These are phyloP conservation scores for Clonostachys rosea DNA, from an alignment of 2,329 filamentous ascomycete species.

Conservation along the genomic window DNA sequence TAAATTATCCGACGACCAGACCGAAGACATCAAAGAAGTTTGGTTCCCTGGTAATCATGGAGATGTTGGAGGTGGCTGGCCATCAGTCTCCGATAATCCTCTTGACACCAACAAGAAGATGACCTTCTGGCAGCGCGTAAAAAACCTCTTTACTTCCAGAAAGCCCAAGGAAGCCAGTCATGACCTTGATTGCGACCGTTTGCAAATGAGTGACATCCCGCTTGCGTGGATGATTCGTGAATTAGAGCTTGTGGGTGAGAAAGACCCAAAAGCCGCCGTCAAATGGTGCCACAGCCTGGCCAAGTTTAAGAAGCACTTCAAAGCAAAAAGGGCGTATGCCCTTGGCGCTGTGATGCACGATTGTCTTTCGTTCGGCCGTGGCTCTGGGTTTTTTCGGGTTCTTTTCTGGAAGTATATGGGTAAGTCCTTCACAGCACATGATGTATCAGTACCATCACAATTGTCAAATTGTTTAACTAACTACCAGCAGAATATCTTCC, in stretches of 20 bases:
- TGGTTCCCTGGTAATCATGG: conserved; percentile 52
- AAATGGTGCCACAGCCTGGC: conserved; percentile 24
- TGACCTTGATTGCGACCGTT: conserved; percentile 21
- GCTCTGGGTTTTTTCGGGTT: conserved; percentile 29
- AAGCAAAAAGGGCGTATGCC: conserved; percentile 19
- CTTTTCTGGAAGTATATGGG: conserved; percentile 36
- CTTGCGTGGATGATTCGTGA: conserved; percentile 49
- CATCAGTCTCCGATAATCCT: conserved; percentile 9
- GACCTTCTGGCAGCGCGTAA: conserved; percentile 23
- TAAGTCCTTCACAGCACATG: conserved; percentile 16
- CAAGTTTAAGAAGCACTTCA: conserved; percentile 23
- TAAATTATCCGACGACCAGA: conserved; percentile 10
- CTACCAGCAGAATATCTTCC: conserved; percentile 26
- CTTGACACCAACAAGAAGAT: conserved; percentile 15
- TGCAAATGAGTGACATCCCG: conserved; percentile 44
- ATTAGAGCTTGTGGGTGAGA: conserved; percentile 28
- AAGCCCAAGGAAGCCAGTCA: conserved; percentile 20
- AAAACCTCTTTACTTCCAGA: conserved; percentile 25
- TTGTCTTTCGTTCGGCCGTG: conserved; percentile 26
- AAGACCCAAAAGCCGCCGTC: conserved; percentile 19
- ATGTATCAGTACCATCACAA: not conserved
- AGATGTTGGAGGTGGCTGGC: conserved; percentile 50
- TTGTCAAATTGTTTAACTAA: not conserved
- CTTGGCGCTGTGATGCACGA: conserved; percentile 28
- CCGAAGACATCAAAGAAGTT: conserved; percentile 41